phyloP scores from a whole-genome alignment of 768 basidiomycete species.

The Boletellus ananas region DNA sequence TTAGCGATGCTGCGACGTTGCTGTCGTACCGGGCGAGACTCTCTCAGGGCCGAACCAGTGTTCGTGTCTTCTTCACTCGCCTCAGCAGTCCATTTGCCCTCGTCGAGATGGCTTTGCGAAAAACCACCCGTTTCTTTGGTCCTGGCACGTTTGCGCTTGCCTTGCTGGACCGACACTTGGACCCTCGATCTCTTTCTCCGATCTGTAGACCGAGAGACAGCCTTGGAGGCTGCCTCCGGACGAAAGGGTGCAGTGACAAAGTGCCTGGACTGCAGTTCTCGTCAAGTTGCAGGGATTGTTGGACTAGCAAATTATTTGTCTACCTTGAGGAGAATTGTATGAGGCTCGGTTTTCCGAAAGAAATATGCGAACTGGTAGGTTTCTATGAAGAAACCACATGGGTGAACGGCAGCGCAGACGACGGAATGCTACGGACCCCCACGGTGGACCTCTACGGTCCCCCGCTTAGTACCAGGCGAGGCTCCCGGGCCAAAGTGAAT shows the following conservation, averaged over 20 bases:
- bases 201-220: background rate
- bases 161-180: constrained; percentile 7
- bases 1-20: constrained; percentile 25
- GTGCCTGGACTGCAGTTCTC: constrained; percentile 35
- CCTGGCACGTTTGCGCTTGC: constrained; percentile 35
- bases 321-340: constrained; percentile 81
- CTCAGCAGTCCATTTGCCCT: constrained; percentile 21
- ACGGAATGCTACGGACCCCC: constrained; percentile 51
- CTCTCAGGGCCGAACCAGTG: constrained; percentile 7
- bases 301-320: background rate
- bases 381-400: constrained; percentile 41
- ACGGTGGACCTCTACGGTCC: constrained; percentile 77
- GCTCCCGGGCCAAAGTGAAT: constrained; percentile 38
- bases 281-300: background rate
- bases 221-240: constrained; percentile 19
- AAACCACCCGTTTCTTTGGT: constrained; percentile 36
- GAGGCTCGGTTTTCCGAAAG: constrained; percentile 75
- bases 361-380: constrained; percentile 92
- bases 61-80: constrained; percentile 15
- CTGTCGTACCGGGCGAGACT: constrained; percentile 32
- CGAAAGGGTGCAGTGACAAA: constrained; percentile 34
- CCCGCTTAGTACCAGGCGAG: constrained; percentile 51
- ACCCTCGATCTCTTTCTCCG: constrained; percentile 11
- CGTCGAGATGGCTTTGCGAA: constrained; percentile 24
- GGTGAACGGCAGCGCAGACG: constrained; percentile 1